These are phyloP conservation scores for Dipteronia dyeriana DNA, from an alignment of 345 rosid genomes.

Conservation along the genomic window DNA sequence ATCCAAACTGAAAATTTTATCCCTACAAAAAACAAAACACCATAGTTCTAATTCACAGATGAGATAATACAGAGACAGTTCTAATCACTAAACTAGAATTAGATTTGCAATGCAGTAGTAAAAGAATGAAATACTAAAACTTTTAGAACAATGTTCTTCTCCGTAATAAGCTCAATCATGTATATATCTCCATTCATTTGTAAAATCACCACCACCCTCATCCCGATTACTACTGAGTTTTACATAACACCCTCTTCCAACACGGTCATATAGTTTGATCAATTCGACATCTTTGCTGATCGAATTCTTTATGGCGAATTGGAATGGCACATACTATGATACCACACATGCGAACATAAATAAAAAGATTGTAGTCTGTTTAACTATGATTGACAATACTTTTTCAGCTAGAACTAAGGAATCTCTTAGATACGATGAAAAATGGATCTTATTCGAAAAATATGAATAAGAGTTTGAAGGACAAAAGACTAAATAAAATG, in stretches of 20 bases:
- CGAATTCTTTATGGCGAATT: conserved; percentile 16
- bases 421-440: too few relatives aligned
- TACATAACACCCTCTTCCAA: conserved; percentile 22
- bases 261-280: conserved; percentile 26
- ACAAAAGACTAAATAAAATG: neutral
- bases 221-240: too few relatives aligned
- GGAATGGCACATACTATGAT: conserved; percentile 13
- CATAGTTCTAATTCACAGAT: too few relatives aligned
- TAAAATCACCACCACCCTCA: neutral
- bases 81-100: conserved; percentile 4
- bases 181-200: conserved; percentile 24
- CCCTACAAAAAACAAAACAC: too few relatives aligned
- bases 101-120: neutral
- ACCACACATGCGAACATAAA: neutral
- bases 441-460: neutral
- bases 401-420: too few relatives aligned
- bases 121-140: neutral
- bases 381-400: too few relatives aligned
- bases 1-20: too few relatives aligned
- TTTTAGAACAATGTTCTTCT: neutral
- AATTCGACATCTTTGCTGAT: neutral
- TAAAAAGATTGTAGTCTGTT: too few relatives aligned
- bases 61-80: too few relatives aligned
- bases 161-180: neutral
- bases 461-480: too few relatives aligned